Evolutionary conservation across 1,139 yeast genomes (phyloP).

Genomic region (Pichia sp.): DNA sequence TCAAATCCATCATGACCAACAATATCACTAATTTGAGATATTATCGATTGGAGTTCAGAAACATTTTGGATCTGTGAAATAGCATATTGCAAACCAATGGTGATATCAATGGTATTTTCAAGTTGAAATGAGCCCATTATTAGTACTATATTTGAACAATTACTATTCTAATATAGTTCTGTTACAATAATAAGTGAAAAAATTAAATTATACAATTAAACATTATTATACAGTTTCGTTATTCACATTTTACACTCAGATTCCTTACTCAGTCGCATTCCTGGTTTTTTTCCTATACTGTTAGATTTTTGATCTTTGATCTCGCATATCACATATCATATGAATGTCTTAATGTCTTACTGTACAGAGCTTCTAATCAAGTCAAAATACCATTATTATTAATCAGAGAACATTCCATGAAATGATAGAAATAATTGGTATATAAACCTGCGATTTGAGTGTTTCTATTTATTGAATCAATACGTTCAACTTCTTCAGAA

Average conservation of each 20-base stretch:
- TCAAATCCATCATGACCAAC: background rate
- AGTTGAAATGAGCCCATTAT: background rate
- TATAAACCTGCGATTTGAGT: constrained; percentile 15
- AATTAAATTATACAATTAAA: no score
- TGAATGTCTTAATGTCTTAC: no score
- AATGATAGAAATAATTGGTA: constrained; percentile 21
- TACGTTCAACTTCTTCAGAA: background rate
- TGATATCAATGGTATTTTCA: constrained; percentile 2
- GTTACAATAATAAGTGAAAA: no score
- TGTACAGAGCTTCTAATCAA: no score
- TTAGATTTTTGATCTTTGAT: no score
- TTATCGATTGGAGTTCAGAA: background rate
- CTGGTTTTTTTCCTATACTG: no score
- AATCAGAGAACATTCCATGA: constrained; percentile 15
- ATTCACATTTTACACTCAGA: background rate
- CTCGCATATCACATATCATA: background rate
- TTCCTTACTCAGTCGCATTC: no score
- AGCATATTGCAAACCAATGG: constrained; percentile 2
- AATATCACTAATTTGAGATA: background rate
- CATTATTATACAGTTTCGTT: no score
- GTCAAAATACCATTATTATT: no score
- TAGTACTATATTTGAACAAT: background rate
- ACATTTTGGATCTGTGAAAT: background rate
- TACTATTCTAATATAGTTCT: no score
- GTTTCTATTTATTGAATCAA: constrained; percentile 1